Base-by-base conservation (phyloP, 2,329 filamentous ascomycete species). In the Hawksworthiomyces lignivorus region DNA sequence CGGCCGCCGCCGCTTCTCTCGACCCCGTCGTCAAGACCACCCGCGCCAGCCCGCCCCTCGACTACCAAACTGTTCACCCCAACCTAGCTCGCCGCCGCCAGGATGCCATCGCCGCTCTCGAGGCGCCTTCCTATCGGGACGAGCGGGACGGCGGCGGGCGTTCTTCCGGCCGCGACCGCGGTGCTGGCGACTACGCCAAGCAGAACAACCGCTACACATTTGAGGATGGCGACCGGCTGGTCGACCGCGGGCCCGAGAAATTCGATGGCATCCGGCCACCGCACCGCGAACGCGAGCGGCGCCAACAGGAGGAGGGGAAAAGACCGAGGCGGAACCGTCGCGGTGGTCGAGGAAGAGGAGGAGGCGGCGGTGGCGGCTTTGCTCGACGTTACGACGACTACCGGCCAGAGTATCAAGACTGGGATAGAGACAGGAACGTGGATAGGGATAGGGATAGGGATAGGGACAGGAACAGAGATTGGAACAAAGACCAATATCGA, bases 201-300 rank as follows among this genome's bases (percentile, higher is more conserved):
- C 48, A 77, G 39, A 76, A 76, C 61, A 79, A 84, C 56, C 71
- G 84, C 24, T 87, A 86, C 57, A 82, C 80, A 0, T 88, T 88
- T 52, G 82, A 87, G 57, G 67, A 80, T 43, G 71, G 69, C 1
- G 76, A 80, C 46, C 55, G 62, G 6, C 77, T 88, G 41, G 82
- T 88, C 33, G 83, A 88, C 57, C 72, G 80, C 41, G 84, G 84
- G 12, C 77, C 77, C 14, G 84, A 88, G 57, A 77, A 81, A 28
- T 82, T 82, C 54, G 64, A 77, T 36, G 77, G 77, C 14, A 79
- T 82, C 46, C 66, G 77, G 19, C 77, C 75, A 19, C 77, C 77
- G 2, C 70, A 75, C 46, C 63, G 73, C 9, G 71, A 76, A 52
- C 64, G 51, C 37, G 65, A 61, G 55, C 61, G 63, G 26, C 55